phyloP scores from a whole-genome alignment of 1,284 basidiomycete species.

The Coriolopsis trogii region DNA sequence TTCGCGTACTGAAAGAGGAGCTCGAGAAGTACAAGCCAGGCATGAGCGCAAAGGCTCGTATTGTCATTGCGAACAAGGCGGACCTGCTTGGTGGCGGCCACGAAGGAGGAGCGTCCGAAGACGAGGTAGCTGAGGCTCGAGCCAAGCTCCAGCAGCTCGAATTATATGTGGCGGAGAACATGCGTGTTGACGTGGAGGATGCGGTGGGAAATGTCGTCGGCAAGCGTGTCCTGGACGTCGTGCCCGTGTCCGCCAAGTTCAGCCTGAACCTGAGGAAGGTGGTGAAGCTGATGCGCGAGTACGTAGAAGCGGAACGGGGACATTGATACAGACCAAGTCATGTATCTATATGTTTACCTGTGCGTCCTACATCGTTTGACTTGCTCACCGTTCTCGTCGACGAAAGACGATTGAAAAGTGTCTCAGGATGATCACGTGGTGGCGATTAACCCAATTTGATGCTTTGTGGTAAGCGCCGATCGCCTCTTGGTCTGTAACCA shows the following conservation, averaged over 20 bases:
- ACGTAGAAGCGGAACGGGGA: conserved; percentile 63
- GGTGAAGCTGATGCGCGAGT: conserved; percentile 64
- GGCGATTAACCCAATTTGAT: too few species aligned
- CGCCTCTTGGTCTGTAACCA: too few species aligned
- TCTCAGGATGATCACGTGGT: too few species aligned
- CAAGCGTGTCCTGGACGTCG: conserved; percentile 55
- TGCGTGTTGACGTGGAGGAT: conserved; percentile 37
- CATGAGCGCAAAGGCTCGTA: conserved; percentile 72
- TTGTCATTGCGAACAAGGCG: conserved; percentile 95
- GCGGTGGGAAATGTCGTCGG: conserved; percentile 35
- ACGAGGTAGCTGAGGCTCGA: conserved; percentile 55
- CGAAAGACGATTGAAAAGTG: too few species aligned
- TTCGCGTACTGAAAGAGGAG: conserved; percentile 75
- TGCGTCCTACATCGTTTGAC: too few species aligned
- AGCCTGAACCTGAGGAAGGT: conserved; percentile 75
- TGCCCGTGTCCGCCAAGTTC: conserved; percentile 82
- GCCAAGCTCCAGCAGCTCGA: conserved; percentile 59
- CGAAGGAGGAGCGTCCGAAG: conserved; percentile 30
- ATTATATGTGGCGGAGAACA: conserved; percentile 53
- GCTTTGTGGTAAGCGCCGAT: too few species aligned
- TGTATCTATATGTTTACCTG: too few species aligned
- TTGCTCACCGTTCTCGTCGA: too few species aligned
- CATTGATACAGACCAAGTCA: too few species aligned
- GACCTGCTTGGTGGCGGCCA: conserved; percentile 67
- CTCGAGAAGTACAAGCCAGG: conserved; percentile 85